These are phyloP conservation scores for Lactarius deliciosus DNA, from an alignment of 768 basidiomycete genomes.

Conservation along the genomic window DNA sequence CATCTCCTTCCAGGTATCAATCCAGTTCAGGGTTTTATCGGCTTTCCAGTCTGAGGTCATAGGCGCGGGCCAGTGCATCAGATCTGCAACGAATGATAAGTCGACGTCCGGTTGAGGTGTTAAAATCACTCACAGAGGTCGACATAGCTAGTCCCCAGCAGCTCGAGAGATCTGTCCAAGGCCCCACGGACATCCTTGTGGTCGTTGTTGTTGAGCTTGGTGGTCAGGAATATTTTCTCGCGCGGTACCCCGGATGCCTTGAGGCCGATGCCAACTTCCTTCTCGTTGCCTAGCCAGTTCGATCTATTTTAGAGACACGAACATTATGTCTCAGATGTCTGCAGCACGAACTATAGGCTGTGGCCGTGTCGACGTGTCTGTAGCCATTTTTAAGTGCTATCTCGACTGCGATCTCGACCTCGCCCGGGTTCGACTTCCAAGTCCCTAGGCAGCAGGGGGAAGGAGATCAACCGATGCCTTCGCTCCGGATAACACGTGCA, in stretches of 20 bases:
- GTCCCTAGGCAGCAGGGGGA: conserved; percentile 48
- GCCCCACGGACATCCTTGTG: conserved; percentile 59
- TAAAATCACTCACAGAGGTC: conserved; percentile 59
- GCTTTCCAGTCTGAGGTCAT: conserved; percentile 56
- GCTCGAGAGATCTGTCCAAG: conserved; percentile 65
- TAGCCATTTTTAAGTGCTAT: conserved; percentile 74
- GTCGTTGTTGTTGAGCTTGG: conserved; percentile 64
- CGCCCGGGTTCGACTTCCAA: conserved; percentile 72
- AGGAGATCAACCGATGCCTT: neutral
- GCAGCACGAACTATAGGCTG: conserved; percentile 48
- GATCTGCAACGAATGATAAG: conserved; percentile 42
- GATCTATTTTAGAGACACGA: conserved; percentile 1
- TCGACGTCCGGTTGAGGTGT: neutral
- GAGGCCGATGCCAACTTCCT: conserved; percentile 81
- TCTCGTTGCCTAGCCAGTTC: conserved; percentile 53
- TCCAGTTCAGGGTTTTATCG: conserved; percentile 58
- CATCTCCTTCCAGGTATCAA: conserved; percentile 80
- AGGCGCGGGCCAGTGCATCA: conserved; percentile 84
- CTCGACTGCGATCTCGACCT: conserved; percentile 72
- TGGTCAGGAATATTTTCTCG: conserved; percentile 76
- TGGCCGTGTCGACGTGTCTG: conserved; percentile 68
- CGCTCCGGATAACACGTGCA: conserved; percentile 51
- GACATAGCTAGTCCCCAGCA: conserved; percentile 71
- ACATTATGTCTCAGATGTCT: neutral
- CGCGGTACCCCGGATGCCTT: conserved; percentile 71